Evolutionary conservation across 2,329 filamentous ascomycete species (phyloP), one percentile per base, ranked within the genome.

Genomic region (Colletotrichum chlorophyti): DNA sequence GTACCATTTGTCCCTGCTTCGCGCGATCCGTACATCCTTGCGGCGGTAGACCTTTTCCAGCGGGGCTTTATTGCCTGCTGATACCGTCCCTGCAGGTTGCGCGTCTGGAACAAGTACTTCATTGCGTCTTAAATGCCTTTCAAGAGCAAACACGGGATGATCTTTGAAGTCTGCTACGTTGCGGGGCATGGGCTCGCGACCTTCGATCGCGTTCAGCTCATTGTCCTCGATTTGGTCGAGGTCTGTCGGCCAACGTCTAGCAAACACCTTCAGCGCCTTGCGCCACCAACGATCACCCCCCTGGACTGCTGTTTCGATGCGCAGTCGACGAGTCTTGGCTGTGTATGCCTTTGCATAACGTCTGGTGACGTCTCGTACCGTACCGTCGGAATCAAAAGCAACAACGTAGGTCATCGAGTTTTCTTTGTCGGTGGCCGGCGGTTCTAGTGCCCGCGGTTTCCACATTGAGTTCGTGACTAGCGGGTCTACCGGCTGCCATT

Each of bases 1-100:
- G 72, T 95, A 97, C 96, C 95, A 99, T 63, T 90, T 92, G 64
- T 96, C 92, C 3, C 86, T 87, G 61, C 87, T 96, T 61, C 88
- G 85, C 1, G 92, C 92, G 5, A 86, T 68, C 49, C 91, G 87
- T 0, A 99, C 91, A 69, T 98, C 91, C 43, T 81, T 82, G 4
- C 95, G 84, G 21, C 93, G 86, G 70, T 91, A 99, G 0, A 99
- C 88, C 48, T 85, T 84, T 70, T 97, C 93, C 61, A 94, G 76
- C 0, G 77, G 67, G 62, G 83, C 74, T 69, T 84, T 79, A 72
- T 82, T 77, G 2, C 91, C 89, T 4, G 87, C 85, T 9, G 85
- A 85, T 6, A 97, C 85, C 51, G 91, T 95, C 0, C 95, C 95
- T 29, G 90, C 88, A 35, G 88, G 82, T 10, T 85, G 84, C 35